These are phyloP conservation scores for Fusarium hostae DNA, from an alignment of 2,329 filamentous ascomycete species.

Conservation along the genomic window DNA sequence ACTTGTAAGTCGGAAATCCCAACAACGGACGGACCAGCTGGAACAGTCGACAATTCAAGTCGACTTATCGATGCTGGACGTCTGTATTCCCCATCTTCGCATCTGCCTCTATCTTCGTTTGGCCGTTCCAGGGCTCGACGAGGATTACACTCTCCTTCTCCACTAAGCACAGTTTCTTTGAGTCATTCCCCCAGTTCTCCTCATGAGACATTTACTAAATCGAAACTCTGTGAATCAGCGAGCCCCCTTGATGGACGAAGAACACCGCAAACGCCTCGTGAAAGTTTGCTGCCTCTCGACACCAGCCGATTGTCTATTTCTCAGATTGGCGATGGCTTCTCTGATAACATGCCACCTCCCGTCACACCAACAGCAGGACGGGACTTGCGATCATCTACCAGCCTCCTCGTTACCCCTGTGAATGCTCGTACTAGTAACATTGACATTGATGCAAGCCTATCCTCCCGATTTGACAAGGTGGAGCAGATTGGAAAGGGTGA, in stretches of 20 bases:
- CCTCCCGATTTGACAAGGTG: slow-evolving; percentile 81
- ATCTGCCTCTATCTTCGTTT: slow-evolving; percentile 54
- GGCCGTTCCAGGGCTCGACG: slow-evolving; percentile 46
- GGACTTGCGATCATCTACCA: slow-evolving; percentile 61
- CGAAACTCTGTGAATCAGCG: slow-evolving; percentile 61
- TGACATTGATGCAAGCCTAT: slow-evolving; percentile 76
- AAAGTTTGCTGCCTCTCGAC: slow-evolving; percentile 79
- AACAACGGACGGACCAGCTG: slow-evolving; percentile 20
- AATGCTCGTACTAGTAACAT: slow-evolving; percentile 77
- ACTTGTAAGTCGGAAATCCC: slow-evolving; percentile 58
- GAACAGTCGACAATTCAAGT: slow-evolving; percentile 21
- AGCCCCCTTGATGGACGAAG: slow-evolving; percentile 69
- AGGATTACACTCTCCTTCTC: slow-evolving; percentile 50
- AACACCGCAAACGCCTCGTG: slow-evolving; percentile 83
- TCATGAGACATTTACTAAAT: slow-evolving; percentile 64
- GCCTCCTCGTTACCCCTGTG: slow-evolving; percentile 72
- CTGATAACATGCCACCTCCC: slow-evolving; percentile 62
- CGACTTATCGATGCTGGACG: slow-evolving; percentile 47
- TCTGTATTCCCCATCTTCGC: slow-evolving; percentile 48
- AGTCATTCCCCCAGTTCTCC: slow-evolving; percentile 44
- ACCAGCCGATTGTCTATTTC: slow-evolving; percentile 87
- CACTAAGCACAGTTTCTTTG: slow-evolving; percentile 45
- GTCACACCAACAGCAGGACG: slow-evolving; percentile 82
- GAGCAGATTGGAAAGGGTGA: slow-evolving; percentile 87
- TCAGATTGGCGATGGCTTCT: slow-evolving; percentile 57